phyloP scores from a whole-genome alignment of 768 basidiomycete genomes.

The Lepiota brunneoincarnata region DNA sequence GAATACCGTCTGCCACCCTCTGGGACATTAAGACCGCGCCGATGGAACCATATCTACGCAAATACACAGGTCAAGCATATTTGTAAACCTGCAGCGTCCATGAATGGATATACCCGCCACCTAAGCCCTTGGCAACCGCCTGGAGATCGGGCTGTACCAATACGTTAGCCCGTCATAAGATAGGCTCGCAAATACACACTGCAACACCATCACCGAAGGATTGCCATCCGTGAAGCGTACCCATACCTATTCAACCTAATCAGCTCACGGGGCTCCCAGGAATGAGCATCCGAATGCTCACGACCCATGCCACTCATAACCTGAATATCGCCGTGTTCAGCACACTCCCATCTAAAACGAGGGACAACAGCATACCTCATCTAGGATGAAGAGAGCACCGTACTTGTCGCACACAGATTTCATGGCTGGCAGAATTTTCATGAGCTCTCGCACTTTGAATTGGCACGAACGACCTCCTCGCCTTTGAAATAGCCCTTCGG shows the following conservation, averaged over 20 bases:
- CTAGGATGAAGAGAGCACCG: slow-evolving; percentile 78
- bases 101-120: slow-evolving; percentile 63
- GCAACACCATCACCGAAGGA: slow-evolving; percentile 72
- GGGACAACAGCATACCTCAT: slow-evolving; percentile 53
- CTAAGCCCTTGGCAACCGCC: slow-evolving; percentile 86
- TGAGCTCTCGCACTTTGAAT: neutral
- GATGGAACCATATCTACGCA: slow-evolving; percentile 69
- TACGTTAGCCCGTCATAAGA: slow-evolving; percentile 1
- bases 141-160: slow-evolving; percentile 71
- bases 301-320: slow-evolving; percentile 92
- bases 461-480: slow-evolving; percentile 8
- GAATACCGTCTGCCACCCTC: slow-evolving; percentile 67
- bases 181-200: slow-evolving; percentile 24
- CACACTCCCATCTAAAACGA: neutral
- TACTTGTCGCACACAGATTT: slow-evolving; percentile 79
- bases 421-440: slow-evolving; percentile 46
- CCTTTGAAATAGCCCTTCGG: slow-evolving; percentile 82
- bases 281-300: slow-evolving; percentile 32
- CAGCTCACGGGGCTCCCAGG: neutral
- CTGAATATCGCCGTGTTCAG: slow-evolving; percentile 21
- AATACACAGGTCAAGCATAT: neutral
- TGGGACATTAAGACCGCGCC: slow-evolving; percentile 79
- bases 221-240: slow-evolving; percentile 85
- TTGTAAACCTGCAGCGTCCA: neutral
- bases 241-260: slow-evolving; percentile 57